Percentiles rank a stretch among this genome's conserved stretches.
Conservation (phyloP, 805 yeast species). For the Zygoascus flipseniorum region DNA sequence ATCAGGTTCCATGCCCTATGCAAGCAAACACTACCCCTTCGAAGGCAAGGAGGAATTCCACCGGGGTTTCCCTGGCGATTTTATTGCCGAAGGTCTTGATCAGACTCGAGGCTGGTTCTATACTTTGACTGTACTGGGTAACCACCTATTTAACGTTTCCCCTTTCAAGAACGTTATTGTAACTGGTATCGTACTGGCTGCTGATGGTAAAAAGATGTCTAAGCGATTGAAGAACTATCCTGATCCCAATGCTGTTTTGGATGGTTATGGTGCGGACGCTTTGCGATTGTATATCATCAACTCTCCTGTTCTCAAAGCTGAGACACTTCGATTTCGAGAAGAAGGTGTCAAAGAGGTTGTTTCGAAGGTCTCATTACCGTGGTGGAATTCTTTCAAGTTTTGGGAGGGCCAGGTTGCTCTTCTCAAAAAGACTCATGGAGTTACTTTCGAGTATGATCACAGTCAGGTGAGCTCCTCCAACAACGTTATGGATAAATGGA, state of each 20-base stretch:
- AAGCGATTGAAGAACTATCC: slow-evolving; percentile 97
- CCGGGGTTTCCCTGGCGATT: slow-evolving; percentile 87
- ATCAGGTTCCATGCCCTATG: slow-evolving; percentile 98
- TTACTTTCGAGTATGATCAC: slow-evolving; percentile 61
- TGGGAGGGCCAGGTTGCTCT: slow-evolving; percentile 89
- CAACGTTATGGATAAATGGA: slow-evolving; percentile 97
- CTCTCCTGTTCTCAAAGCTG: slow-evolving; percentile 96
- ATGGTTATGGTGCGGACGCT: slow-evolving; percentile 96
- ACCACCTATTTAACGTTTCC: slow-evolving; percentile 83
- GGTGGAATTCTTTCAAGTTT: slow-evolving; percentile 98
- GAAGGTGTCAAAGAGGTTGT: slow-evolving; percentile 98
- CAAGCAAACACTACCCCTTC: slow-evolving; percentile 94
- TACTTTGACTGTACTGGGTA: slow-evolving; percentile 90
- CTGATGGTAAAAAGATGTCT: slow-evolving; percentile 99
- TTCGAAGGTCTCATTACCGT: slow-evolving; percentile 89
- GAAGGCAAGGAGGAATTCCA: slow-evolving; percentile 67
- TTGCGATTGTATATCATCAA: slow-evolving; percentile 90
- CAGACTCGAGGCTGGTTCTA: slow-evolving; percentile 99
- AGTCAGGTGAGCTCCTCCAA: slow-evolving; percentile 34
- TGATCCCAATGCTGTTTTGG: slow-evolving; percentile 75
- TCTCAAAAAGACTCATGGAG: slow-evolving; percentile 62
- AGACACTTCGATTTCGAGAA: slow-evolving; percentile 92
- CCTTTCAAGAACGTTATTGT: slow-evolving; percentile 96
- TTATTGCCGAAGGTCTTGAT: slow-evolving; percentile 97
- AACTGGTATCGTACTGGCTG: slow-evolving; percentile 91